Percentiles rank a stretch among this genome's conserved stretches.
phyloP scores from a whole-genome alignment of 164 flowering plant genomes.

The Houttuynia cordata region DNA sequence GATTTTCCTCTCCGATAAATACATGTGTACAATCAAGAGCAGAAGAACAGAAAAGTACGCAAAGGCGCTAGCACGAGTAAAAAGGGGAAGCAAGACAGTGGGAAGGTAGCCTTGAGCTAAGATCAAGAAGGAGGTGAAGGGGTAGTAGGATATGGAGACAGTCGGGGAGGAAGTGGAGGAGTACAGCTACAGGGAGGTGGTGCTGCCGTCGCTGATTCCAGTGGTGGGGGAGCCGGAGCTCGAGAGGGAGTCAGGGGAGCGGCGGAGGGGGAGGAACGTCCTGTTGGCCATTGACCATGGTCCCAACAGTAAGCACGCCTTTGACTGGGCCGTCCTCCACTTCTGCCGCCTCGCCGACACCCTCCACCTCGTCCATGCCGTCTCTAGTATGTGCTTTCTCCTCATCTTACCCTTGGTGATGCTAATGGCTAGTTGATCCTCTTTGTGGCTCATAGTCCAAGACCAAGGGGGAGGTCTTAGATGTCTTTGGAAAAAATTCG shows the following conservation, averaged over 20 bases:
- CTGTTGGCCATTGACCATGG: constrained; percentile 86
- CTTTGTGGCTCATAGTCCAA: too few relatives aligned
- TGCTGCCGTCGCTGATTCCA: constrained; percentile 48
- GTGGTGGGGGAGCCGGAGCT: constrained; percentile 48
- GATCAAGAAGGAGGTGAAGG: too few relatives aligned
- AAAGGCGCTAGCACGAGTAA: too few relatives aligned
- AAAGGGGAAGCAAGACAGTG: too few relatives aligned
- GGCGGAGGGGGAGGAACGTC: constrained; percentile 66
- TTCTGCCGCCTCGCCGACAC: constrained; percentile 83
- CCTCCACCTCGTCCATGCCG: constrained; percentile 68
- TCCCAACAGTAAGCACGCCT: constrained; percentile 85
- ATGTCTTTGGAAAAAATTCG: too few relatives aligned
- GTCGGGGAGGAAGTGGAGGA: constrained; percentile 51
- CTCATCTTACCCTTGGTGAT: neutral
- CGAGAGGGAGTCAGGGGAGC: constrained; percentile 68
- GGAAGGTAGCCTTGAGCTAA: too few relatives aligned
- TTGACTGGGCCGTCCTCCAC: constrained; percentile 78
- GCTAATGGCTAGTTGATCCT: too few relatives aligned
- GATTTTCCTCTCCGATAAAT: too few relatives aligned
- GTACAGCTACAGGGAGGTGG: constrained; percentile 60
- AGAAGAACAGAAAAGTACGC: too few relatives aligned
- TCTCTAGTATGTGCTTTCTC: constrained; percentile 36
- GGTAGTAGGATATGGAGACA: constrained; percentile 38
- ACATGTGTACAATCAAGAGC: too few relatives aligned
- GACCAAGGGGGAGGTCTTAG: too few relatives aligned